Conservation (phyloP, 23 red algal species). For the Gracilariopsis chorda region DNA sequence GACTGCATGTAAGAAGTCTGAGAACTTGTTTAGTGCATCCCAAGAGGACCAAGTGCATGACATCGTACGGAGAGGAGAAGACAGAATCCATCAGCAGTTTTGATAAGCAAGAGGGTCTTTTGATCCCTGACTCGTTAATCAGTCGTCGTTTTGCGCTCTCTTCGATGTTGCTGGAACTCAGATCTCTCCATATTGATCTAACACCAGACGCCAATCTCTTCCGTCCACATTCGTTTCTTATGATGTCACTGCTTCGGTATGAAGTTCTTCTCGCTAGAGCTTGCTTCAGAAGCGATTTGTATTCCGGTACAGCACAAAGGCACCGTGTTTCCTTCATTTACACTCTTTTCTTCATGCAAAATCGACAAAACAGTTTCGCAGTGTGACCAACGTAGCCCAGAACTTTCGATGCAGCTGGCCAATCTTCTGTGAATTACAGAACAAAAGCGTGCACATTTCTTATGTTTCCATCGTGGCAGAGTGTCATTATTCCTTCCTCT, state of each 20-base stretch:
- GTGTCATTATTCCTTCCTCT: background rate
- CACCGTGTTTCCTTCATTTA: background rate
- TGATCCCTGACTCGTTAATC: background rate
- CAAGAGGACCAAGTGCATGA: background rate
- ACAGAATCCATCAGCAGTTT: background rate
- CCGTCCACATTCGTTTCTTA: background rate
- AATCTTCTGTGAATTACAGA: background rate
- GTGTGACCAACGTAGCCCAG: background rate
- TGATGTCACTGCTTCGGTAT: background rate
- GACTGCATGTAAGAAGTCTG: background rate
- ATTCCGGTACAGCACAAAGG: background rate
- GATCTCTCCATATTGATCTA: background rate
- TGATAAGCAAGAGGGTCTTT: background rate
- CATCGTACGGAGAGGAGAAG: background rate
- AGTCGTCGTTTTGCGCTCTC: background rate
- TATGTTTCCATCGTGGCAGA: background rate
- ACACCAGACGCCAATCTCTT: background rate
- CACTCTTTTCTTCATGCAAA: background rate
- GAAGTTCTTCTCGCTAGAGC: background rate
- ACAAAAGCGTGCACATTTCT: background rate
- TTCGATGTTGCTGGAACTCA: background rate
- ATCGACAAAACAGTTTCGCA: background rate
- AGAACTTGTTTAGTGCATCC: background rate
- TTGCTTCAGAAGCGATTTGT: background rate
- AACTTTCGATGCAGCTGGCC: background rate